Evolutionary conservation across 495 filamentous ascomycete genomes (phyloP), one percentile per base, ranked within the genome.

Genomic region (Hypoxylon fuscum): DNA sequence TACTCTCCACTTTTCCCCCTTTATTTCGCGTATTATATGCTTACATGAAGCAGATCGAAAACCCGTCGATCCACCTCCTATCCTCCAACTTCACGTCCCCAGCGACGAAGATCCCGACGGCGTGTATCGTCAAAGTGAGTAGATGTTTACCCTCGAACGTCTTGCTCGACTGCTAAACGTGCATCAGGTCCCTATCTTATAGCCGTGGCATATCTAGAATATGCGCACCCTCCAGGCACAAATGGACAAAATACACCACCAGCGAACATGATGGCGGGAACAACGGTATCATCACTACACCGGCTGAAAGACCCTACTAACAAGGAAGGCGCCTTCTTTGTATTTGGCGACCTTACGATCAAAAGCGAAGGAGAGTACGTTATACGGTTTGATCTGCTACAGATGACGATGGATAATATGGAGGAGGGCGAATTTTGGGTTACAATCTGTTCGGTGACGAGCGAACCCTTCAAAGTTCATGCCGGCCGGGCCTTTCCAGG

Each of bases 281-380:
- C 90, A 17, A 77, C 94, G 50, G 91, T 94, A 22, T 98, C 95
- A 15, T 98, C 95, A 20, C 83, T 97, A 48, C 93, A 98, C 76
- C 85, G 92, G 46, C 77, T 98, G 59, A 98, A 98, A 74, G 93
- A 98, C 72, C 85, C 89, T 11, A 86, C 94, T 70, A 96, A 98
- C 74, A 85, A 68, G 84, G 94, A 97, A 81, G 93, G 92, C 10
- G 93, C 90, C 1, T 98, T 96, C 78, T 98, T 98, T 59, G 90
- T 98, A n/a, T 98, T 96, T 75, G 90, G 90, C 5, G 95, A 98
- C 73, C 77, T 98, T 14, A 97, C 94, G 0, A 86, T 96, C 21
- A 89, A 90, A 72, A 80, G 90, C 15, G 89, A 92, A 62, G 95
- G 95, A 20, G 82, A 82, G 4, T 96, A 86, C 62, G 80, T 90